Percentiles rank a stretch among this genome's conserved stretches.
Evolutionary conservation across 495 filamentous ascomycete genomes (phyloP).

Genomic region (Rhypophila decipiens): DNA sequence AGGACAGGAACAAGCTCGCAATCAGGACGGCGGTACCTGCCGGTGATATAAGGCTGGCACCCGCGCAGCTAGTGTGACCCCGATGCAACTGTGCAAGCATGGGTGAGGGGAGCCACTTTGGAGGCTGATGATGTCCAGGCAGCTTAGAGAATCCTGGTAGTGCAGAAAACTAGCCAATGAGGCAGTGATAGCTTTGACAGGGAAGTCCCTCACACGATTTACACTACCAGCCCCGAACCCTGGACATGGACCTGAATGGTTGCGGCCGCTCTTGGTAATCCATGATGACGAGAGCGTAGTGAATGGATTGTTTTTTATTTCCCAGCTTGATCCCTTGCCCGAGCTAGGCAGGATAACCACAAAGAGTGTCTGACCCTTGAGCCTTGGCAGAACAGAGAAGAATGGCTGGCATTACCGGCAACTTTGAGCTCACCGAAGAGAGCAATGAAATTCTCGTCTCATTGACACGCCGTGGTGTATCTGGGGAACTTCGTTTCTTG

Average conservation of each 20-base stretch:
- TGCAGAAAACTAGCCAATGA: slow-evolving; percentile 16
- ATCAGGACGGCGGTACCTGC: slow-evolving; percentile 13
- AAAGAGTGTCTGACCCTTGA: no score
- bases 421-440: no score
- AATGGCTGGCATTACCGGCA: no score
- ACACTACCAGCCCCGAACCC: not conserved
- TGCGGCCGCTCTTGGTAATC: not conserved
- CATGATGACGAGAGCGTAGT: slow-evolving; percentile 1
- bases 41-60: slow-evolving; percentile 23
- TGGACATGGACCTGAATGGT: not conserved
- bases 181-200: slow-evolving; percentile 17
- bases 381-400: no score
- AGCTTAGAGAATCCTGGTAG: no score
- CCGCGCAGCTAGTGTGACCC: not conserved
- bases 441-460: no score
- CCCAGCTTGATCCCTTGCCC: not conserved
- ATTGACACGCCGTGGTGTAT: no score
- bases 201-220: slow-evolving; percentile 5
- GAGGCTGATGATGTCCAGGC: not conserved
- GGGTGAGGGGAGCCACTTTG: not conserved
- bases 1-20: slow-evolving; percentile 1
- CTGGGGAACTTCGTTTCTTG: no score
- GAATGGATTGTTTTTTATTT: not conserved
- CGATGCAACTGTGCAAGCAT: not conserved
- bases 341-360: no score